Conservation (phyloP, 352 stramenopile genomes). For the Elongisporangium senticosum region DNA sequence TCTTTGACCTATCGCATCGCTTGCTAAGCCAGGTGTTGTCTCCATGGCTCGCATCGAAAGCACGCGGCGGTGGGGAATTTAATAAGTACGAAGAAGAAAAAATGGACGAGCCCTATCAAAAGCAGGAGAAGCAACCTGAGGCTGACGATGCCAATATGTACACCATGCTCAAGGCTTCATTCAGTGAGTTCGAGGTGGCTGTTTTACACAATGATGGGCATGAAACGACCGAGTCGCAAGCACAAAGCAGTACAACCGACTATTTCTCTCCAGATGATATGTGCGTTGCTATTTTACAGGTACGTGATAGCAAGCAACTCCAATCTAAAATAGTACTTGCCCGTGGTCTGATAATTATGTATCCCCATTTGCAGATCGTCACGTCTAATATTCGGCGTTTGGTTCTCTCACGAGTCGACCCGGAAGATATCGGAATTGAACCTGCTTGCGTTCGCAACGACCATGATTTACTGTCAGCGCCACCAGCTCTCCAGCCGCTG, state of each 20-base stretch:
- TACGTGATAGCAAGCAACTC: slow-evolving; percentile 6
- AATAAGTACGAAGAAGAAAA: slow-evolving; percentile 22
- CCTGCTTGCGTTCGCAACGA: slow-evolving; percentile 27
- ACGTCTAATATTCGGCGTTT: slow-evolving; percentile 78
- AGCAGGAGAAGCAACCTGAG: slow-evolving; percentile 8
- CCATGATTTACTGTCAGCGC: slow-evolving; percentile 43
- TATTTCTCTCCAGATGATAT: slow-evolving; percentile 55
- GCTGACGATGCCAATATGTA: slow-evolving; percentile 18
- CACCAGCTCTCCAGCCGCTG: slow-evolving; percentile 57
- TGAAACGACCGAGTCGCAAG: neutral
- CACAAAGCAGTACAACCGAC: slow-evolving; percentile 1
- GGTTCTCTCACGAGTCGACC: slow-evolving; percentile 73
- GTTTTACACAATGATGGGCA: neutral
- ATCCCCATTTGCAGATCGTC: slow-evolving; percentile 50
- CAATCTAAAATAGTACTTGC: neutral
- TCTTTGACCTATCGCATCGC: slow-evolving; percentile 67
- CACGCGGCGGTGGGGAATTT: neutral
- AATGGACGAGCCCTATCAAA: slow-evolving; percentile 5
- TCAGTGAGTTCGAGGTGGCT: slow-evolving; percentile 9
- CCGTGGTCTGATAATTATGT: slow-evolving; percentile 1
- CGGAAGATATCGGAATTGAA: slow-evolving; percentile 63
- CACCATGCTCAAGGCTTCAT: slow-evolving; percentile 18
- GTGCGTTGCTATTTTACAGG: slow-evolving; percentile 64
- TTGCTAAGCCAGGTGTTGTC: slow-evolving; percentile 53
- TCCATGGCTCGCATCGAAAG: slow-evolving; percentile 40